Conservation (phyloP, 768 basidiomycete species). For the Boletus pseudo-olivaceus region DNA sequence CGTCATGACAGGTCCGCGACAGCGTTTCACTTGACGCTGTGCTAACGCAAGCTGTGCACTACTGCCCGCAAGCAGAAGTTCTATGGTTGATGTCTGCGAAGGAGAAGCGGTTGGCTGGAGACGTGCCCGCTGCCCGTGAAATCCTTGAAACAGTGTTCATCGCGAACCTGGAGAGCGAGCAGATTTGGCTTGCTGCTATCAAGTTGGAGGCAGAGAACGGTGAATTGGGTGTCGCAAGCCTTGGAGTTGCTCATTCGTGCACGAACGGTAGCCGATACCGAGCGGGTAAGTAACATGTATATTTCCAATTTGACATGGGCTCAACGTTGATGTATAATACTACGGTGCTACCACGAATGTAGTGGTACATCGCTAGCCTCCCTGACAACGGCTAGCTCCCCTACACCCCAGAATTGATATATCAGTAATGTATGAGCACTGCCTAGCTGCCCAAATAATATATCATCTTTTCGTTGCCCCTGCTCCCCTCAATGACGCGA, state of each 20-base stretch:
- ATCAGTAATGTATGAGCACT: too few species aligned
- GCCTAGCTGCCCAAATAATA: too few species aligned
- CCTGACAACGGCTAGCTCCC: too few species aligned
- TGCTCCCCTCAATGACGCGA: too few species aligned
- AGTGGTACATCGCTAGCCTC: too few species aligned
- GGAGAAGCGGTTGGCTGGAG: slow-evolving; percentile 89
- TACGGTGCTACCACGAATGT: too few species aligned
- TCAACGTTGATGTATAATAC: slow-evolving; percentile 1
- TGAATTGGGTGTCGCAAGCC: slow-evolving; percentile 80
- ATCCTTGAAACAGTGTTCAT: slow-evolving; percentile 88
- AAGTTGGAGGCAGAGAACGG: slow-evolving; percentile 97
- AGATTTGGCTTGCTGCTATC: slow-evolving; percentile 96
- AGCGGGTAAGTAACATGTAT: slow-evolving; percentile 55
- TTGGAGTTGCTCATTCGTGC: slow-evolving; percentile 86
- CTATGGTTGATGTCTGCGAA: slow-evolving; percentile 99
- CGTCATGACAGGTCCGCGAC: too few species aligned
- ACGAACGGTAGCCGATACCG: slow-evolving; percentile 86
- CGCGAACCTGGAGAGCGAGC: slow-evolving; percentile 94
- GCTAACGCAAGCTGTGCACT: slow-evolving; percentile 76
- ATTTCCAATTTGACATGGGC: background rate
- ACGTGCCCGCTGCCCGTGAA: slow-evolving; percentile 86
- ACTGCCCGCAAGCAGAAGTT: slow-evolving; percentile 94
- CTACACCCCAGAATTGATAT: too few species aligned
- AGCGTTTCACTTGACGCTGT: slow-evolving; percentile 82
- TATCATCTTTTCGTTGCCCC: too few species aligned